Percentiles rank a stretch among this genome's conserved stretches.
These are phyloP conservation scores for Eremochloa ophiuroides DNA, from an alignment of 176 grass and related monocot genomes.

Conservation along the genomic window DNA sequence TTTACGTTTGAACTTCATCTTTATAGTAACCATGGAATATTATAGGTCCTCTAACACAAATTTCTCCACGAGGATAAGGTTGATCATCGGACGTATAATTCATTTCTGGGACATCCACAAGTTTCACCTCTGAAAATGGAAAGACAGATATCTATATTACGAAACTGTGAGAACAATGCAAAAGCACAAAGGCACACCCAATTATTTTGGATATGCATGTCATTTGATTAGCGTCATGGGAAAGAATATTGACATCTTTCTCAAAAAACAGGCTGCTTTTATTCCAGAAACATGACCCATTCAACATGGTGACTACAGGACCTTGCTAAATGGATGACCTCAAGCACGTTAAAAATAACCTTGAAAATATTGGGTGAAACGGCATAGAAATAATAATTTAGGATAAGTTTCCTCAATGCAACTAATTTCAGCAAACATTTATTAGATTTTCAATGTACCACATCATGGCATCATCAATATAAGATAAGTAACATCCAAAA, in stretches of 20 bases:
- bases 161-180: conserved; percentile 10
- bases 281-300: not conserved
- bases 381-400: not conserved
- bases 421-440: not conserved
- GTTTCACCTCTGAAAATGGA: conserved; percentile 80
- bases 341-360: not conserved
- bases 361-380: not conserved
- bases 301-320: not conserved
- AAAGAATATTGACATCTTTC: not conserved
- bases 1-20: conserved; percentile 91
- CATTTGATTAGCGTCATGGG: not conserved
- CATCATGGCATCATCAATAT: not conserved
- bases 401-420: not conserved
- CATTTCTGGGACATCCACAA: conserved; percentile 97
- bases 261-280: not conserved
- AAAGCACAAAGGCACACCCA: not conserved
- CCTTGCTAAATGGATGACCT: not conserved
- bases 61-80: conserved; percentile 93
- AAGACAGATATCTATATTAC: conserved; percentile 12
- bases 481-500: not conserved
- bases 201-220: not conserved
- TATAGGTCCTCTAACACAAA: conserved; percentile 87
- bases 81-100: conserved; percentile 88
- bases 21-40: conserved; percentile 85
- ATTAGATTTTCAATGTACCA: not conserved